Conservation (phyloP, 768 basidiomycete species). For the Fomitopsis pulvina region DNA sequence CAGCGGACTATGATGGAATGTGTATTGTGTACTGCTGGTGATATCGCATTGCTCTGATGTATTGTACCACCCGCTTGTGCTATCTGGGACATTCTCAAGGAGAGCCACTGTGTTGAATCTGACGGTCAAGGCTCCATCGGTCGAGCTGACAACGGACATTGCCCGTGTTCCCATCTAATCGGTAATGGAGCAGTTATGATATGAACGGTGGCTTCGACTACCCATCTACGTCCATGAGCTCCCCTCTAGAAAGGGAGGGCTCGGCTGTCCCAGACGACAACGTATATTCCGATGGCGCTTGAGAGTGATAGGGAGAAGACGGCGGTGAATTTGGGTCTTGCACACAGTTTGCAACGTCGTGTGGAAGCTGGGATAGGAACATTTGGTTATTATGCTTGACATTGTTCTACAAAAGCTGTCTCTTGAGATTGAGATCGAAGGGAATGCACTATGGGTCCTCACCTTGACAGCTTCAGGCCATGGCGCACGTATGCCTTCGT, state of each 20-base stretch:
- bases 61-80: not conserved
- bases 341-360: conserved; percentile 17
- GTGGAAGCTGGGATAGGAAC: conserved; percentile 29
- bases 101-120: no score
- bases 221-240: conserved; percentile 16
- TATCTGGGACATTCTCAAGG: no score
- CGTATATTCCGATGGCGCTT: conserved; percentile 16
- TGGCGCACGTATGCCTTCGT: conserved; percentile 15
- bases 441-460: not conserved
- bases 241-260: conserved; percentile 14
- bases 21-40: not conserved
- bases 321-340: conserved; percentile 20
- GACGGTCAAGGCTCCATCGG: no score
- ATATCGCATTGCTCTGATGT: not conserved
- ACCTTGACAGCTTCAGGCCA: conserved; percentile 29
- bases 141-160: no score
- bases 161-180: no score
- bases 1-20: not conserved
- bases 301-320: conserved; percentile 10
- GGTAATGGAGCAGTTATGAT: no score
- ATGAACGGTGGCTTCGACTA: no score
- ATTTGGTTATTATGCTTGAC: conserved; percentile 31
- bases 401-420: conserved; percentile 20
- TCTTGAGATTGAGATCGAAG: not conserved
- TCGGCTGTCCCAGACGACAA: conserved; percentile 15